A percentile compares a stretch with the other conserved stretches of the same genome.
Conservation (phyloP, 208 protist species). For the Porcisia hertigi region DNA sequence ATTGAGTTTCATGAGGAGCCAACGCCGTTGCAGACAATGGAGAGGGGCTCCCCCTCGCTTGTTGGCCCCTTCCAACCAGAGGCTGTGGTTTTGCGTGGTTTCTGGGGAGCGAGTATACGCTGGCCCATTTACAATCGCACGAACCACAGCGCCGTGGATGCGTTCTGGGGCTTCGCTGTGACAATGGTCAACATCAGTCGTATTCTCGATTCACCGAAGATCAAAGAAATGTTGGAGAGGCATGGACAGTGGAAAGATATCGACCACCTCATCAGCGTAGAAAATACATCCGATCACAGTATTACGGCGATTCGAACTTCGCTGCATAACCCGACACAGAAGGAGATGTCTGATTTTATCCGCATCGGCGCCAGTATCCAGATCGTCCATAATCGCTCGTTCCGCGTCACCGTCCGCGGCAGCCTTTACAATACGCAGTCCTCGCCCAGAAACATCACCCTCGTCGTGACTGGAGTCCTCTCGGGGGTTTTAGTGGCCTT, state of each 20-base stretch:
- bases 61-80: slow-evolving; percentile 6
- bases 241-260: slow-evolving; percentile 4
- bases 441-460: slow-evolving; percentile 8
- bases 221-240: background rate
- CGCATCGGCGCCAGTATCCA: background rate
- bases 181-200: slow-evolving; percentile 37
- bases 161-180: slow-evolving; percentile 80
- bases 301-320: background rate
- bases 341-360: background rate
- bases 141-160: background rate
- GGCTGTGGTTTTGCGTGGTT: background rate
- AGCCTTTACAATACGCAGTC: background rate
- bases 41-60: slow-evolving; percentile 36
- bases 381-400: slow-evolving; percentile 9
- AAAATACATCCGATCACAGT: background rate
- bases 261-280: background rate
- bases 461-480: slow-evolving; percentile 5
- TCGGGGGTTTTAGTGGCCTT: slow-evolving; percentile 24
- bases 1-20: background rate
- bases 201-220: slow-evolving; percentile 17
- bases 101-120: slow-evolving; percentile 45
- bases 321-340: background rate
- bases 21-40: background rate
- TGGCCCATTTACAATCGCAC: slow-evolving; percentile 56
- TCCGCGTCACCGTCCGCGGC: slow-evolving; percentile 14